These are phyloP conservation scores for Fusarium siculi DNA, from an alignment of 2,329 filamentous ascomycete species.

Conservation along the genomic window DNA sequence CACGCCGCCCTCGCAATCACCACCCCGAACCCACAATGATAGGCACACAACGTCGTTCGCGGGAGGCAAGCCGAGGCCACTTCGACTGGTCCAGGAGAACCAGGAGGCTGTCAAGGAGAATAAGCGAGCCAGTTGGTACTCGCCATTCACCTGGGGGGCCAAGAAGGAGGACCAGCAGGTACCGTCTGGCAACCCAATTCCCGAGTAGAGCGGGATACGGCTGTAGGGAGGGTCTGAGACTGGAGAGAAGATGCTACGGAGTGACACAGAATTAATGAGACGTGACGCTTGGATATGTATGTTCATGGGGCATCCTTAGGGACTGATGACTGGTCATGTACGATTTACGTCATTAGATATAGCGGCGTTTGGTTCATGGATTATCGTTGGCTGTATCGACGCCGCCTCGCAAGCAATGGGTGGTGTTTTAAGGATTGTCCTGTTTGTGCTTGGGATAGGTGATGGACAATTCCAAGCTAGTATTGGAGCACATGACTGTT, in stretches of 20 bases:
- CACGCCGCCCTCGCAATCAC: slow-evolving; percentile 63
- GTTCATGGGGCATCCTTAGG: slow-evolving; percentile 38
- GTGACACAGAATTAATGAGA: slow-evolving; percentile 33
- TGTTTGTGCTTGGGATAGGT: slow-evolving; percentile 32
- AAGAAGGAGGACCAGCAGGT: slow-evolving; percentile 61
- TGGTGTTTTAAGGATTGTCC: slow-evolving; percentile 24
- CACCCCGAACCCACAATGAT: slow-evolving; percentile 61
- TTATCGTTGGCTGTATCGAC: slow-evolving; percentile 43
- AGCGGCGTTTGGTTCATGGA: slow-evolving; percentile 47
- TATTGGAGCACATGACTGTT: slow-evolving; percentile 35
- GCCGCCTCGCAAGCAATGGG: slow-evolving; percentile 39
- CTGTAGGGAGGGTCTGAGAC: slow-evolving; percentile 4
- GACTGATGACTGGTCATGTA: slow-evolving; percentile 45
- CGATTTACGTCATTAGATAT: slow-evolving; percentile 47
- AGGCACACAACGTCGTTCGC: slow-evolving; percentile 66
- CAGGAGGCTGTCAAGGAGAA: slow-evolving; percentile 61
- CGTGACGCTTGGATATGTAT: slow-evolving; percentile 43
- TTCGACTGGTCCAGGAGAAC: slow-evolving; percentile 88
- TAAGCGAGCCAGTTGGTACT: slow-evolving; percentile 72
- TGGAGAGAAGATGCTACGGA: slow-evolving; percentile 1
- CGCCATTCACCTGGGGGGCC: slow-evolving; percentile 64
- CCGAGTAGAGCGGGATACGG: slow-evolving; percentile 45
- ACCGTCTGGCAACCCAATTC: slow-evolving; percentile 47
- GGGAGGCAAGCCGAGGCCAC: slow-evolving; percentile 80
- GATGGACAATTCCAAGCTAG: slow-evolving; percentile 13